Conservation (phyloP, 2,329 filamentous ascomycete species). For the Fusarium illudens region DNA sequence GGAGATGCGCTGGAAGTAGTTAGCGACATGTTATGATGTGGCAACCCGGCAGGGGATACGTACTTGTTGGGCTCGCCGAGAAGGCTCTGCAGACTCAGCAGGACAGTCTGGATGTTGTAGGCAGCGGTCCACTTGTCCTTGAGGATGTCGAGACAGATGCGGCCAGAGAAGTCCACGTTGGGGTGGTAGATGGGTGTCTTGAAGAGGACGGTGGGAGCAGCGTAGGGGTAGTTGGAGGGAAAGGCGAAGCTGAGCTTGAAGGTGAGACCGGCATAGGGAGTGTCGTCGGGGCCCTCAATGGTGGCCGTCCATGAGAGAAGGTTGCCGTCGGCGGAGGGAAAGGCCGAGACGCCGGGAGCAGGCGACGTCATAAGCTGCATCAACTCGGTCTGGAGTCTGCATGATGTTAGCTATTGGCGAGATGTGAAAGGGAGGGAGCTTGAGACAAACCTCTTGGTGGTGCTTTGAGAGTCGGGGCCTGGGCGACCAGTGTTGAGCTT, state of each 20-base stretch:
- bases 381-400: conserved; percentile 91
- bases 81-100: conserved; percentile 92
- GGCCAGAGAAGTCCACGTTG: conserved; percentile 95
- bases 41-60: conserved; percentile 47
- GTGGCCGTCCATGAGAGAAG: conserved; percentile 93
- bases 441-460: conserved; percentile 73
- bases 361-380: conserved; percentile 99
- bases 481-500: conserved; percentile 68
- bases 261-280: conserved; percentile 85
- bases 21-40: conserved; percentile 10
- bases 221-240: conserved; percentile 91
- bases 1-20: conserved; percentile 76
- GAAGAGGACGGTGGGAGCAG: conserved; percentile 90
- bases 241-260: conserved; percentile 95
- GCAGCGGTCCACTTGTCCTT: conserved; percentile 99
- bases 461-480: conserved; percentile 73
- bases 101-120: conserved; percentile 93
- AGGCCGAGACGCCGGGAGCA: conserved; percentile 92
- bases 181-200: conserved; percentile 99
- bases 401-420: conserved; percentile 11
- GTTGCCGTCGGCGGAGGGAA: conserved; percentile 89
- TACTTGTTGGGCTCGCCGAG: conserved; percentile 99
- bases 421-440: background rate
- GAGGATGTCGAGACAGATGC: conserved; percentile 96
- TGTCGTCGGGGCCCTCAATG: conserved; percentile 89